Evolutionary conservation across 2,329 filamentous ascomycete genomes (phyloP), one percentile per base, ranked within the genome.

Genomic region (Dothideomycetes sp.): DNA sequence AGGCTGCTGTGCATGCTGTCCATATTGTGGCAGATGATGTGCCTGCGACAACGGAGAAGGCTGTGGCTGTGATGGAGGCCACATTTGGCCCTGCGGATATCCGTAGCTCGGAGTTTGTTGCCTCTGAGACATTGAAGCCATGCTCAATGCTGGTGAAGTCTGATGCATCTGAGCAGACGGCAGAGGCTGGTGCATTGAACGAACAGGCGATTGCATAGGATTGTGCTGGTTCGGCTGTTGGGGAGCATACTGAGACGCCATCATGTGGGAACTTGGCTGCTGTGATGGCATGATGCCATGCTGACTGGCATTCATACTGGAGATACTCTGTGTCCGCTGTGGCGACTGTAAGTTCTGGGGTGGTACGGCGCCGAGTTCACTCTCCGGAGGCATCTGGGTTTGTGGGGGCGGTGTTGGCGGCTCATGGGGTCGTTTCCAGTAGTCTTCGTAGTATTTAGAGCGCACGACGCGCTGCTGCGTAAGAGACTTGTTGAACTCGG

Each of bases 401-500:
- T 70, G 66, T 15, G 64, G 58, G 16, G 59, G 61, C n/a, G 70
- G 66, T 15, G 64, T 63, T 3, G 84, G 79, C 43, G 82, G 77
- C 41, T 95, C 86, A 48, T 93, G 87, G 9, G 84, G 81, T 45
- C 83, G 75, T 47, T 81, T 76, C 83, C 88, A 96, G 48, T 87
- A 74, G 40, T 77, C 79, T 40, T 89, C 79, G 47, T 94, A 69
- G 49, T 86, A 93, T 43, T 88, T 80, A 43, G 72, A 75, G 43
- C 91, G 82, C 61, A 83, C 80, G 30, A 78, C 77, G 43, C 89
- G 81, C 59, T 88, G 82, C 50, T 83, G 75, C 53, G 83, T 86
- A 37, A 96, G 70, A 34, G 75, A 74, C 52, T 91, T 86, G 65
- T 89, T 96, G 65, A 82, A 94, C 50, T 96, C 89, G 42, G 86